These are phyloP conservation scores for Apostasia ramifera DNA, from an alignment of 106 monocot genomes.

Conservation along the genomic window DNA sequence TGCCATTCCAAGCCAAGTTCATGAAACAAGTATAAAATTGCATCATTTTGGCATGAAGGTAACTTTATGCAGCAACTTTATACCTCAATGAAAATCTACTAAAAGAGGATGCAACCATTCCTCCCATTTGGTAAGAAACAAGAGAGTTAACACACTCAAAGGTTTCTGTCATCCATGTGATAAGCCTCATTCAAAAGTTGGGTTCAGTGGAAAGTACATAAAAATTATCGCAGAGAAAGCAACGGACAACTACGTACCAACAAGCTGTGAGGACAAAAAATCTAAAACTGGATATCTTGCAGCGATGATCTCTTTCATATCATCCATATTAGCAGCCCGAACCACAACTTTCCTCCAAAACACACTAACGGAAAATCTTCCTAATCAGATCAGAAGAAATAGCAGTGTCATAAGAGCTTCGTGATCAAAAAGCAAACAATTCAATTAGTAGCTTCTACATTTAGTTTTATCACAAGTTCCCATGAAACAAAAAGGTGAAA, in stretches of 20 bases:
- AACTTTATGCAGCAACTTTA: not conserved
- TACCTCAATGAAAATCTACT: conserved; percentile 72
- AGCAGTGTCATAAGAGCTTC: not conserved
- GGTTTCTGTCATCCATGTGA: conserved; percentile 35
- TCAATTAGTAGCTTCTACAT: not conserved
- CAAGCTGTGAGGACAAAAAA: conserved; percentile 32
- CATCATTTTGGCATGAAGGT: not conserved
- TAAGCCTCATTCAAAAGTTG: conserved; percentile 3
- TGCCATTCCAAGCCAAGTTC: conserved; percentile 19
- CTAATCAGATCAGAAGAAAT: conserved; percentile 13
- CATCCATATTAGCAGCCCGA: conserved; percentile 31
- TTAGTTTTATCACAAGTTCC: not conserved
- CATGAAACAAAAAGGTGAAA: too few species aligned
- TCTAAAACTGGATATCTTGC: conserved; percentile 55
- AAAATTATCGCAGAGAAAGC: not conserved
- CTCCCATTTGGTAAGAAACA: conserved; percentile 22
- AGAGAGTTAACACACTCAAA: conserved; percentile 46
- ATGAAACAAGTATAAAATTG: not conserved
- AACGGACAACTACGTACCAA: conserved; percentile 38
- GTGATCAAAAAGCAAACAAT: not conserved
- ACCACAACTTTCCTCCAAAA: conserved; percentile 85
- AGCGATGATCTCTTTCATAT: conserved; percentile 62
- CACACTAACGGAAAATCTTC: conserved; percentile 35
- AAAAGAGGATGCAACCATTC: conserved; percentile 15
- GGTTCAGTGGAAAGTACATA: not conserved